A percentile compares a stretch with the other conserved stretches of the same genome.
These are phyloP conservation scores for Limnanthes douglasii DNA, from an alignment of 345 rosid species.

Conservation along the genomic window DNA sequence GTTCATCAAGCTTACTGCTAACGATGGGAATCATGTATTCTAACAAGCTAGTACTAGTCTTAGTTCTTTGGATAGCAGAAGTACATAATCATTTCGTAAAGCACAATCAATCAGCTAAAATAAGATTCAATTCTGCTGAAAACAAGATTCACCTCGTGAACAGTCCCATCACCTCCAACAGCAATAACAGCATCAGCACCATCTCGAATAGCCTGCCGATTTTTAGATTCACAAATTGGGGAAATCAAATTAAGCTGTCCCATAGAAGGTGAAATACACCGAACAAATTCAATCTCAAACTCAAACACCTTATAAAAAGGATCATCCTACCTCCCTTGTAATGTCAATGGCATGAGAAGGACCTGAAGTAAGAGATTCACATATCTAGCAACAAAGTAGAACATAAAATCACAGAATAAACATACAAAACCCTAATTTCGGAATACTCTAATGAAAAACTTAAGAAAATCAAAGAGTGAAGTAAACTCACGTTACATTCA, in stretches of 20 bases:
- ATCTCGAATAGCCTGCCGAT: conserved; percentile 61
- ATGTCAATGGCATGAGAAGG: conserved; percentile 89
- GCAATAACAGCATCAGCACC: conserved; percentile 98
- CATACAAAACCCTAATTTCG: background rate
- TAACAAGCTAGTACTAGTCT: too few relatives aligned
- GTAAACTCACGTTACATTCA: conserved; percentile 56
- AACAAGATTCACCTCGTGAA: conserved; percentile 95
- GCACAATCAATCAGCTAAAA: too few relatives aligned
- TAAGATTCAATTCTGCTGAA: too few relatives aligned
- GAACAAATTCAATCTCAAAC: conserved; percentile 10
- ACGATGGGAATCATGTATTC: too few relatives aligned
- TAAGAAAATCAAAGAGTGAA: background rate
- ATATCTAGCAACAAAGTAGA: conserved; percentile 31
- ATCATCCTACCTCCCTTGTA: conserved; percentile 65
- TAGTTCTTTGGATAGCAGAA: too few relatives aligned
- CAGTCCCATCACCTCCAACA: conserved; percentile 98
- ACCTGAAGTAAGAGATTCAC: conserved; percentile 77
- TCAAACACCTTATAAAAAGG: conserved; percentile 2
- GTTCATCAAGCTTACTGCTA: too few relatives aligned
- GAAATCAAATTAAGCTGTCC: background rate
- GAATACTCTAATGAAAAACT: background rate
- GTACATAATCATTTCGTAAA: too few relatives aligned
- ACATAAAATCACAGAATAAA: background rate
- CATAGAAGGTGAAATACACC: background rate
- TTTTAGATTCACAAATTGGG: conserved; percentile 5